These are phyloP conservation scores for Sistotremastrum suecicum DNA, from an alignment of 768 basidiomycete species.

Conservation along the genomic window DNA sequence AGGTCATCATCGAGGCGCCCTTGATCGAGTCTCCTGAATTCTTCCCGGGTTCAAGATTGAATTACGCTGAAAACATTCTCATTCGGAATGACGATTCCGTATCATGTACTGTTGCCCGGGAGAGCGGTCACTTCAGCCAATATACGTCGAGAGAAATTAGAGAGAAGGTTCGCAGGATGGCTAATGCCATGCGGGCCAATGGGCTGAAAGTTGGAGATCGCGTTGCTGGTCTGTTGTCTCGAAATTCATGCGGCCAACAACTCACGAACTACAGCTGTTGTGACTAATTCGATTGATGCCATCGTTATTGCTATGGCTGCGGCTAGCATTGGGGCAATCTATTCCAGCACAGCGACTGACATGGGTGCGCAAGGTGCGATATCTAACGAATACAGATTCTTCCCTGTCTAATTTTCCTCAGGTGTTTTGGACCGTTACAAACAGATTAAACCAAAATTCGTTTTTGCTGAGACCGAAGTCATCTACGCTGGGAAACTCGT, in stretches of 20 bases:
- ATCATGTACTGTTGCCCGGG: slow-evolving; percentile 45
- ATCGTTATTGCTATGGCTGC: slow-evolving; percentile 52
- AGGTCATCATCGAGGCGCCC: slow-evolving; percentile 32
- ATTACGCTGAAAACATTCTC: slow-evolving; percentile 64
- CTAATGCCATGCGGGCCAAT: slow-evolving; percentile 39
- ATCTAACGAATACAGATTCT: too few relatives aligned
- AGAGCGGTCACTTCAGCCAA: slow-evolving; percentile 34
- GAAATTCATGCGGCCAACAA: too few relatives aligned
- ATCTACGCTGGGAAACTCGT: slow-evolving; percentile 48
- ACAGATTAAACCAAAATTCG: slow-evolving; percentile 55
- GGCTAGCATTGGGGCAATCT: slow-evolving; percentile 53
- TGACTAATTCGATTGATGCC: slow-evolving; percentile 46
- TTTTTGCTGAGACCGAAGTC: slow-evolving; percentile 56
- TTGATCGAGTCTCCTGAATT: slow-evolving; percentile 47
- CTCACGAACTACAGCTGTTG: slow-evolving; percentile 29
- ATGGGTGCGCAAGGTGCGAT: slow-evolving; percentile 42
- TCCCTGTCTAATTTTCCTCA: neutral
- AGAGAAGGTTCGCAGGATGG: slow-evolving; percentile 38
- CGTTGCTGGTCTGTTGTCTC: slow-evolving; percentile 39
- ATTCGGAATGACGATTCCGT: slow-evolving; percentile 42
- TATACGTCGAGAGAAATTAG: slow-evolving; percentile 43
- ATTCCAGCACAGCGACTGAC: slow-evolving; percentile 58
- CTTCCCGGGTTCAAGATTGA: slow-evolving; percentile 53
- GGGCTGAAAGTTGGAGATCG: slow-evolving; percentile 49
- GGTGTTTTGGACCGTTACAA: slow-evolving; percentile 49